phyloP scores from a whole-genome alignment of 306 rosid species.

The Glycine latifolia region DNA sequence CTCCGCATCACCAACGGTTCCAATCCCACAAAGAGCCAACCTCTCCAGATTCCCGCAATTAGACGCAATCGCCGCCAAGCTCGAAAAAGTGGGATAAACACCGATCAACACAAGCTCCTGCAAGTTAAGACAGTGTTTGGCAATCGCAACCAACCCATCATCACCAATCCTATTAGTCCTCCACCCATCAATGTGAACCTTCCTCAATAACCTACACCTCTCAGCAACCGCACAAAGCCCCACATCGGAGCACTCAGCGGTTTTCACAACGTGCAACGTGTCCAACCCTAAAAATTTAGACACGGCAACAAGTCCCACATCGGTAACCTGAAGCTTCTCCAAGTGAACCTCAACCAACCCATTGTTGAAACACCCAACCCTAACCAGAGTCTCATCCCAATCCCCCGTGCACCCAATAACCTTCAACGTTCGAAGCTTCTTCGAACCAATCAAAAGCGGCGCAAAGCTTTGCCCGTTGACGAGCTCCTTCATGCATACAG shows the following conservation, averaged over 20 bases:
- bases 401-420: slow-evolving; percentile 78
- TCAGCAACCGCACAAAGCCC: slow-evolving; percentile 72
- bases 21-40: slow-evolving; percentile 83
- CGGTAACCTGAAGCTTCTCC: slow-evolving; percentile 83
- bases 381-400: slow-evolving; percentile 73
- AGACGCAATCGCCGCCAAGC: slow-evolving; percentile 66
- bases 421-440: slow-evolving; percentile 67
- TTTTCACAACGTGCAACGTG: slow-evolving; percentile 70
- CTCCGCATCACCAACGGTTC: slow-evolving; percentile 74
- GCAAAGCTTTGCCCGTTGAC: slow-evolving; percentile 68
- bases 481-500: slow-evolving; percentile 72
- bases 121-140: slow-evolving; percentile 64
- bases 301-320: slow-evolving; percentile 71
- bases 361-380: slow-evolving; percentile 50
- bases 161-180: slow-evolving; percentile 79
- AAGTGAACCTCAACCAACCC: slow-evolving; percentile 71
- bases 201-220: slow-evolving; percentile 68
- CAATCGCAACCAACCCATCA: slow-evolving; percentile 71
- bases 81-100: slow-evolving; percentile 64
- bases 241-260: slow-evolving; percentile 69
- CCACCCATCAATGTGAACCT: slow-evolving; percentile 93
- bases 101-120: slow-evolving; percentile 88
- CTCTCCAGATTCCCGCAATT: slow-evolving; percentile 74
- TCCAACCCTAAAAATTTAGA: slow-evolving; percentile 67
- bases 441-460: slow-evolving; percentile 69